These are phyloP conservation scores for Coelastrella sp. DNA, from an alignment of 139 green algal genomes.

Conservation along the genomic window DNA sequence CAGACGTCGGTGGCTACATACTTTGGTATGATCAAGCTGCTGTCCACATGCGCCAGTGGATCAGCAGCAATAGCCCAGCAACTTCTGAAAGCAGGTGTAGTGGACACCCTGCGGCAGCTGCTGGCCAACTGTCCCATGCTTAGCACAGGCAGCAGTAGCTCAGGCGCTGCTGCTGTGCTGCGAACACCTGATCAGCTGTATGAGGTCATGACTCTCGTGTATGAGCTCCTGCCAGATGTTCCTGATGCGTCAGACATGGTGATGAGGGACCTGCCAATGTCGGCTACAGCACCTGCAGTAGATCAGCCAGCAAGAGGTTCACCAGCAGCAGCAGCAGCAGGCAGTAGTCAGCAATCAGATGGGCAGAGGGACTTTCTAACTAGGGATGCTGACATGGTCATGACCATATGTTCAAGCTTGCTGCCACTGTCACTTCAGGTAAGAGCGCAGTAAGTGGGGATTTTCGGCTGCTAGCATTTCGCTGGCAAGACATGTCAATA, in stretches of 20 bases:
- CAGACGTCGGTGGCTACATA: constrained; percentile 84
- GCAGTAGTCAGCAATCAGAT: not conserved
- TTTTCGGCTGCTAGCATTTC: not conserved
- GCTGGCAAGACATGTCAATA: not conserved
- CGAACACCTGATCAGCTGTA: constrained; percentile 85
- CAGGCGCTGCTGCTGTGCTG: constrained; percentile 47
- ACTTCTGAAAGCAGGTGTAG: constrained; percentile 70
- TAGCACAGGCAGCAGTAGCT: not conserved
- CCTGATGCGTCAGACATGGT: constrained; percentile 68
- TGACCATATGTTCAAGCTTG: constrained; percentile 73
- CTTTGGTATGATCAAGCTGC: constrained; percentile 86
- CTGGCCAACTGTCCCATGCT: constrained; percentile 54
- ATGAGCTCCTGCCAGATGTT: constrained; percentile 84
- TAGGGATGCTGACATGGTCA: constrained; percentile 69
- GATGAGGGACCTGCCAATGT: constrained; percentile 49
- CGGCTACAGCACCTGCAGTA: constrained; percentile 17
- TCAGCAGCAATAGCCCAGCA: constrained; percentile 71
- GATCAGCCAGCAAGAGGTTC: not conserved
- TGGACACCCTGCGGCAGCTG: constrained; percentile 68
- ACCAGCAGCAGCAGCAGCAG: constrained; percentile 28
- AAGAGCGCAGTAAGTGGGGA: not conserved
- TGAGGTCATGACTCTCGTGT: constrained; percentile 82
- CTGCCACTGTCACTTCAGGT: constrained; percentile 85
- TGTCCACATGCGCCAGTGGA: constrained; percentile 73
- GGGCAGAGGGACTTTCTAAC: constrained; percentile 60